Evolutionary conservation across 169 alveolate genomes (phyloP).

Genomic region (Plasmodium inui): DNA sequence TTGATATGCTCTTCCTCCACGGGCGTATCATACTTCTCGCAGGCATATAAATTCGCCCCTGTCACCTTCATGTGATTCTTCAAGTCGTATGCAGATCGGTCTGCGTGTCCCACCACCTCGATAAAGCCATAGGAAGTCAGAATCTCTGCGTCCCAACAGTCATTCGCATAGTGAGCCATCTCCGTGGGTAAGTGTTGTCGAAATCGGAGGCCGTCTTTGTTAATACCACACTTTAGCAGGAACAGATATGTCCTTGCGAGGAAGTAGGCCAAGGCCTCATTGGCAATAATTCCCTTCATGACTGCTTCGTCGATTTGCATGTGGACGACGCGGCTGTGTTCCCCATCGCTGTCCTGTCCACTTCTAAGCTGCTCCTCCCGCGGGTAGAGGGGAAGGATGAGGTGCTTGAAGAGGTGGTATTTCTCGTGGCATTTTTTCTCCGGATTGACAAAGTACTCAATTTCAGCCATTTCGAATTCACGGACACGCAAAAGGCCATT

Average conservation of each 20-base stretch:
- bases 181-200: conserved; percentile 97
- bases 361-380: conserved; percentile 88
- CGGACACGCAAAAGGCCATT: conserved; percentile 96
- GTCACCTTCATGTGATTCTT: conserved; percentile 92
- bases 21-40: conserved; percentile 92
- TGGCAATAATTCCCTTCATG: conserved; percentile 87
- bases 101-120: conserved; percentile 99
- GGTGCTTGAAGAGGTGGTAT: conserved; percentile 87
- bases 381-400: conserved; percentile 92
- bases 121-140: conserved; percentile 97
- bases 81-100: conserved; percentile 96
- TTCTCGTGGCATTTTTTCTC: conserved; percentile 92
- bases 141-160: conserved; percentile 99
- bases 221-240: conserved; percentile 92
- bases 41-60: conserved; percentile 91
- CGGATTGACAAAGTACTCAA: conserved; percentile 98
- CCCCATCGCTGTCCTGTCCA: conserved; percentile 66
- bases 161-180: conserved; percentile 99
- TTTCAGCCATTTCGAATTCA: conserved; percentile 99
- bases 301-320: conserved; percentile 94
- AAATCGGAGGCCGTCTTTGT: conserved; percentile 93
- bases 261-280: conserved; percentile 97
- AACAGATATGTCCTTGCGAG: conserved; percentile 96
- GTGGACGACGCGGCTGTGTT: conserved; percentile 66
- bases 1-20: conserved; percentile 86